These are phyloP conservation scores for Naganishia kalamii DNA, from an alignment of 768 basidiomycete genomes.

Conservation along the genomic window DNA sequence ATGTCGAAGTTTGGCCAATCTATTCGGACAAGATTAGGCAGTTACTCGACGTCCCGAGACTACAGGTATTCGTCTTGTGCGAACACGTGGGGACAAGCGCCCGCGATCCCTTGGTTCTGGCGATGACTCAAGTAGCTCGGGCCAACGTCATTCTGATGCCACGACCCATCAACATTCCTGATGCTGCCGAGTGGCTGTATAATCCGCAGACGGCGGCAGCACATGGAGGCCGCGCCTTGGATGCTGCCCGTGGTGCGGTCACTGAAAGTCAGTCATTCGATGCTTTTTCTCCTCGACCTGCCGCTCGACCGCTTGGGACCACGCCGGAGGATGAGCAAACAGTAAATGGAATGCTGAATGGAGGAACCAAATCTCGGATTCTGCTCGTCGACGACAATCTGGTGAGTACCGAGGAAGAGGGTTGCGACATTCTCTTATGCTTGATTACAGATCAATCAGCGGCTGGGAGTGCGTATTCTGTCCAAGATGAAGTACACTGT, in stretches of 20 bases:
- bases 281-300: neutral
- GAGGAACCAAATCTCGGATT: neutral
- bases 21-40: neutral
- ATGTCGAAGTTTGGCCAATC: neutral
- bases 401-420: neutral
- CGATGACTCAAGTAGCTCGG: neutral
- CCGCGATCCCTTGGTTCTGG: neutral
- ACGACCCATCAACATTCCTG: slow-evolving; percentile 8
- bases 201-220: neutral
- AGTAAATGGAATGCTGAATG: neutral
- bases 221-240: neutral
- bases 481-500: slow-evolving; percentile 20
- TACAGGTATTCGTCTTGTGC: slow-evolving; percentile 11
- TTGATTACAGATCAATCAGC: slow-evolving; percentile 17
- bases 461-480: slow-evolving; percentile 12
- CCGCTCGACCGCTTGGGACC: neutral
- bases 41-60: neutral
- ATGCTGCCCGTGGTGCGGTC: neutral
- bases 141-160: slow-evolving; percentile 12
- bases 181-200: neutral
- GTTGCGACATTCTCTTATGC: neutral
- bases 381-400: slow-evolving; percentile 19
- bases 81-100: neutral
- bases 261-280: too few relatives aligned
- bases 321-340: neutral